Percentiles rank a stretch among this genome's conserved stretches.
phyloP scores from a whole-genome alignment of 805 yeast genomes.

The Candida koratica region DNA sequence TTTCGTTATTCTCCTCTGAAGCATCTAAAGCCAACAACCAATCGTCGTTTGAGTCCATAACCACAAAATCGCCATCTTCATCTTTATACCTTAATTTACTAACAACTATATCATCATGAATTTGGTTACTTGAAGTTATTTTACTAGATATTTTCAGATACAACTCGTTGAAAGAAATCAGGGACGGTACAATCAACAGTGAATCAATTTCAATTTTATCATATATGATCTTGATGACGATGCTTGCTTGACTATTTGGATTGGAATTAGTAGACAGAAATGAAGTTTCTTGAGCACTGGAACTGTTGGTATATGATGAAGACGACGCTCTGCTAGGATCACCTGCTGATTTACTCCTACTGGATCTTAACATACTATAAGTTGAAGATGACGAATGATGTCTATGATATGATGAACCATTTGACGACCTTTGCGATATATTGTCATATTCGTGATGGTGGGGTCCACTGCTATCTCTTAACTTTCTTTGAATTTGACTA shows the following conservation, averaged over 20 bases:
- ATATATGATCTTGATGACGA: constrained; percentile 31
- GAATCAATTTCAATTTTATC: constrained; percentile 29
- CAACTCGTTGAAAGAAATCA: constrained; percentile 45
- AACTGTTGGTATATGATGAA: constrained; percentile 15
- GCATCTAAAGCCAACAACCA: constrained; percentile 78
- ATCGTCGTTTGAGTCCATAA: constrained; percentile 81
- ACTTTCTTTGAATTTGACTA: constrained; percentile 32
- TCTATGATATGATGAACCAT: constrained; percentile 25
- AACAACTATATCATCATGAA: constrained; percentile 50
- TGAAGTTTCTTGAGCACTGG: constrained; percentile 17
- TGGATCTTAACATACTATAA: constrained; percentile 40
- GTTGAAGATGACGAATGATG: constrained; percentile 42
- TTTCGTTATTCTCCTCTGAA: constrained; percentile 32
- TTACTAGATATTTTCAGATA: constrained; percentile 57
- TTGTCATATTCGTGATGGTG: constrained; percentile 11
- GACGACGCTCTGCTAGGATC: constrained; percentile 20
- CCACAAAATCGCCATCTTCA: constrained; percentile 93
- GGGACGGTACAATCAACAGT: constrained; percentile 24
- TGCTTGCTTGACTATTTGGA: constrained; percentile 4
- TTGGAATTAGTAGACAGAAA: constrained; percentile 14
- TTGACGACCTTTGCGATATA: constrained; percentile 25
- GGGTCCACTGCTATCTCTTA: constrained; percentile 36
- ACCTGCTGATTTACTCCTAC: constrained; percentile 22
- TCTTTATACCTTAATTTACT: constrained; percentile 74
- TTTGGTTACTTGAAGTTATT: constrained; percentile 46